Evolutionary conservation across 2,329 filamentous ascomycete species (phyloP), one percentile per base, ranked within the genome.

Genomic region (Phialophora chinensis): DNA sequence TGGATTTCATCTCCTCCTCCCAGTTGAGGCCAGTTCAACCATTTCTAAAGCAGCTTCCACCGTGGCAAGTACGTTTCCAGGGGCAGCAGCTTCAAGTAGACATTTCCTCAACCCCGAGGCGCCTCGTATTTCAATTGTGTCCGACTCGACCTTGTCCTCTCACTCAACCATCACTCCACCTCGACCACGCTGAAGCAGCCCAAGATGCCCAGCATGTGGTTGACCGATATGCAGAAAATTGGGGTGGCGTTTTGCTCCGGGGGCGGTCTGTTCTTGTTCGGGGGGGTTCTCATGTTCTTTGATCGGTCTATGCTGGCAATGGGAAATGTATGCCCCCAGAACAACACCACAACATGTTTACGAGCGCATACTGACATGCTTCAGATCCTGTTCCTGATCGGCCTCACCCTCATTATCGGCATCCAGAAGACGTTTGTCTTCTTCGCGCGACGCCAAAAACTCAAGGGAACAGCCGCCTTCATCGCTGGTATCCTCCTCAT

Each of bases 191-290:
- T 12, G 17, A 58, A 55, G 35, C 29, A 33, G 29, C 59, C 69
- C 76, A 86, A 79, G 61, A 91, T 93, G 91, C 91, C 90, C 76
- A 90, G 92, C 68, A 96, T 97, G 91, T 98, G 94, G 94, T 86
- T 98, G 76, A 91, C 93, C 74, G 94, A 98, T 82, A 88, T 91
- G 77, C 94, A 98, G 81, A 98, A 99, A 81, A 91, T 98, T 75
- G 95, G 95, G 74, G 93, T 97, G 70, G 92, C 93, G 78, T 99
- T 99, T 84, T 98, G 95, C 86, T 95, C 92, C 76, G 94, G 93
- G 76, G 94, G 94, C 79, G 92, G 91, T 72, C 90, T 98, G 84
- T 99, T 99, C 85, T 87, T 99, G 65, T 87, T 97, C 77, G 91
- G 92, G 76, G 95, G 95, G 68, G 92, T 99, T 10, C 86, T 99